A percentile compares a stretch with the other conserved stretches of the same genome.
Evolutionary conservation across 306 rosid genomes (phyloP).

Genomic region (Hylodesmum podocarpum): DNA sequence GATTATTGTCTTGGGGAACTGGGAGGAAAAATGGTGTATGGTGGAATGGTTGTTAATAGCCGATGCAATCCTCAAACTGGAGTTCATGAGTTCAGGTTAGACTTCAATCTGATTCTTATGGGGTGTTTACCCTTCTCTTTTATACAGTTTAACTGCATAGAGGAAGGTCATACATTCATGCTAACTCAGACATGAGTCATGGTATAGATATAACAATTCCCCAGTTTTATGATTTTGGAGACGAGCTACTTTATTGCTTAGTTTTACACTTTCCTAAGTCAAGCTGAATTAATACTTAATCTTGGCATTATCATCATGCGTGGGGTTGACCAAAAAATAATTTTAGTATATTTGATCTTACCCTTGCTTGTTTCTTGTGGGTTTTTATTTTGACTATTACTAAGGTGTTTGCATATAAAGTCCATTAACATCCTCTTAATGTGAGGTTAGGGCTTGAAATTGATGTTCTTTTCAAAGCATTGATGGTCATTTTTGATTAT

Average conservation of each 20-base stretch:
- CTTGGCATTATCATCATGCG: slow-evolving; percentile 24
- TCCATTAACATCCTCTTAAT: not conserved
- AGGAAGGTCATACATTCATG: not conserved
- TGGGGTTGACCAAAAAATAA: not conserved
- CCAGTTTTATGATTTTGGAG: not conserved
- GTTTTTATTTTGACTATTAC: not conserved
- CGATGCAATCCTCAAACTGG: slow-evolving; percentile 71
- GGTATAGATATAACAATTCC: not conserved
- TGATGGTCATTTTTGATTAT: slow-evolving; percentile 18
- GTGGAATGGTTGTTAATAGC: slow-evolving; percentile 72
- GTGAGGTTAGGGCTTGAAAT: not conserved
- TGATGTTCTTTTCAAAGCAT: slow-evolving; percentile 13
- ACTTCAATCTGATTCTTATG: not conserved
- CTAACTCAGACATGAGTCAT: not conserved
- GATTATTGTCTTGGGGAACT: slow-evolving; percentile 79
- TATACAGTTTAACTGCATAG: not conserved
- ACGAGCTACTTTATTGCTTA: not conserved
- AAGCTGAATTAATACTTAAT: slow-evolving; percentile 2
- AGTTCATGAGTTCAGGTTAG: slow-evolving; percentile 79
- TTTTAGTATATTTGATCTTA: not conserved
- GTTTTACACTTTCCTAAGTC: not conserved
- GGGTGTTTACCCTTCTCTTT: not conserved
- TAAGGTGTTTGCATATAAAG: not conserved
- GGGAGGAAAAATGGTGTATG: slow-evolving; percentile 70
- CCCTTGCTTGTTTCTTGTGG: not conserved